Base-by-base conservation (phyloP, 2,329 filamentous ascomycete species). In the Diplodia sapinea region DNA sequence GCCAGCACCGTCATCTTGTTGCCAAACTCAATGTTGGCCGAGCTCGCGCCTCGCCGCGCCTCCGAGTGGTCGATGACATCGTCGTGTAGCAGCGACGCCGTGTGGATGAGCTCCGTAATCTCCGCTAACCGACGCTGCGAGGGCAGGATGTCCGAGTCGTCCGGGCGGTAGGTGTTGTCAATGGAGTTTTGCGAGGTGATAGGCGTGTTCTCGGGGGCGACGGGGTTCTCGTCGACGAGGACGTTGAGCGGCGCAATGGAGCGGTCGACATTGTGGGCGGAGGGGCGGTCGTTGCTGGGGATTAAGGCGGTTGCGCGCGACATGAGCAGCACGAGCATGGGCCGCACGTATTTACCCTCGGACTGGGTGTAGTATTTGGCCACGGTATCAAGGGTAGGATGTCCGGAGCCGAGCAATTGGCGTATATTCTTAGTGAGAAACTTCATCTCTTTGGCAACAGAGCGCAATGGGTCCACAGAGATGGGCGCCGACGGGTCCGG, bases 1-100 rank as follows among this genome's bases (percentile, higher is more conserved):
- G 95, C 95, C 71, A 99, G 82, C 2, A 99, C 94, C 15, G 95
- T 94, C 94, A 99, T 98, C 81, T 99, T 99, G 84, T 99, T 99
- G 71, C 95, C 95, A 74, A 98, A 98, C 74, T 94, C 92, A 70
- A 95, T 87, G 78, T 99, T 99, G 38, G 95, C 95, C 1, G 92
- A 96, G 8, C 92, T 91, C 2, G 89, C 88, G 36, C 92, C 92
- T 69, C 95, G 91, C 66, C 95, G 88, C 12, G 93, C 91, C 51
- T 92, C 85, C 1, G 94, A 96, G 78, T 94, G 91, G 77, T 99
- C 95, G 76, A 99, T 97, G 36, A 99, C 95, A 81, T 99, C 95
- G 85, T 99, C 95, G 80, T 99, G 95, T 15, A 99, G 88, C 20
- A 99, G 87, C 1, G 94, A 98, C 0, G 95, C 94, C 0, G 95